Evolutionary conservation across 768 basidiomycete species (phyloP).

Genomic region (Mrakia hoshinonis): DNA sequence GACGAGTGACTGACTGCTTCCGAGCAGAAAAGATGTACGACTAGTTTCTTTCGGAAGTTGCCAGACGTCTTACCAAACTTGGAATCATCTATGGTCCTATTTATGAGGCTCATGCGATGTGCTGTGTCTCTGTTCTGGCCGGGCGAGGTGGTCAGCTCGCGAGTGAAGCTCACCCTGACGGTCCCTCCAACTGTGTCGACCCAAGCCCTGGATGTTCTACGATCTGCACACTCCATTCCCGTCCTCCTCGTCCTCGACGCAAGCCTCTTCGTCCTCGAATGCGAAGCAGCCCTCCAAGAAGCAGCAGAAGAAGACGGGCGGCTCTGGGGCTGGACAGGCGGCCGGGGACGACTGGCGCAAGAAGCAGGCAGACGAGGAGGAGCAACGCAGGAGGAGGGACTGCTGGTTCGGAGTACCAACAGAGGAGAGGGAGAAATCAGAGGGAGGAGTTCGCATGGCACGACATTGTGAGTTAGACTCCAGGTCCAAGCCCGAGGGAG

Average conservation of each 20-base stretch:
- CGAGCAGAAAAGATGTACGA: too few relatives aligned
- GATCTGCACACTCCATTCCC: constrained; percentile 25
- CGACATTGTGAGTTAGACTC: constrained; percentile 25
- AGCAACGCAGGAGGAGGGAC: background rate
- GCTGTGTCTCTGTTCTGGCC: too few relatives aligned
- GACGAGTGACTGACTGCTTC: too few relatives aligned
- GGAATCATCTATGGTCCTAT: too few relatives aligned
- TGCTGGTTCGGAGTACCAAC: constrained; percentile 25
- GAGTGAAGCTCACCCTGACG: background rate
- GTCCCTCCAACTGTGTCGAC: background rate
- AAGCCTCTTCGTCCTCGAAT: background rate
- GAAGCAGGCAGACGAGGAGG: background rate
- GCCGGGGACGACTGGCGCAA: background rate
- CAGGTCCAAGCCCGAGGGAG: background rate
- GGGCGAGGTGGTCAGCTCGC: too few relatives aligned
- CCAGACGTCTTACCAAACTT: too few relatives aligned
- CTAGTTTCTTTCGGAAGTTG: too few relatives aligned
- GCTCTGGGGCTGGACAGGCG: background rate
- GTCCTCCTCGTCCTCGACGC: constrained; percentile 5
- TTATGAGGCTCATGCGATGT: too few relatives aligned
- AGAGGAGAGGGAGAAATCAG: constrained; percentile 80
- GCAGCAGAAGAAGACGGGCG: constrained; percentile 13
- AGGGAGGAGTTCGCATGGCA: constrained; percentile 74
- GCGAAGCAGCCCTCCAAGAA: background rate
- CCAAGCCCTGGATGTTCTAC: constrained; percentile 24